Conservation (phyloP, 2,329 filamentous ascomycete species). For the Coniochaeta sp. region DNA sequence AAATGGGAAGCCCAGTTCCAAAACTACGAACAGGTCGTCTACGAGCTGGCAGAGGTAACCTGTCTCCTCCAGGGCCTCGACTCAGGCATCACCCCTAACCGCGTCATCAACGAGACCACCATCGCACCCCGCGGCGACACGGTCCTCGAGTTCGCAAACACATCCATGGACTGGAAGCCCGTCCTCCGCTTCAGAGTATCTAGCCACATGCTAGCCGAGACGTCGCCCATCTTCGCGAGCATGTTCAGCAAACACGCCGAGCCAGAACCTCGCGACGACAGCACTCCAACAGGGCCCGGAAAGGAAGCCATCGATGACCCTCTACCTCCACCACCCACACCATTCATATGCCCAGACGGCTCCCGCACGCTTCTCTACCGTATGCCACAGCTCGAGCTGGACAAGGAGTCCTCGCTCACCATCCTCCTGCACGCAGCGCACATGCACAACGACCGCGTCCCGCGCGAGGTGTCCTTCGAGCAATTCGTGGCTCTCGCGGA, state of each 20-base stretch:
- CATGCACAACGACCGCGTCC: slow-evolving; percentile 37
- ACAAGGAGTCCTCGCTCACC: slow-evolving; percentile 31
- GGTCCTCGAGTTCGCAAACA: slow-evolving; percentile 44
- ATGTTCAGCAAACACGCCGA: slow-evolving; percentile 27
- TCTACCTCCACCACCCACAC: slow-evolving; percentile 25
- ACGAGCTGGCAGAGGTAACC: slow-evolving; percentile 30
- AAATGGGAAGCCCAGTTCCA: slow-evolving; percentile 39
- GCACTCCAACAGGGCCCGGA: too few relatives aligned
- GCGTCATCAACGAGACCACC: slow-evolving; percentile 30
- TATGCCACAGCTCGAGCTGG: slow-evolving; percentile 44
- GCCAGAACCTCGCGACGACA: not conserved
- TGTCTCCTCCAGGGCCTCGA: slow-evolving; percentile 31
- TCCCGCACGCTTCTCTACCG: slow-evolving; percentile 37
- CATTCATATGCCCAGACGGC: slow-evolving; percentile 33
- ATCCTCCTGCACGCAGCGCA: slow-evolving; percentile 44
- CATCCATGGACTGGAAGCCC: slow-evolving; percentile 24
- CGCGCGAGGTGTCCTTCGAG: slow-evolving; percentile 36
- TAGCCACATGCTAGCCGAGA: slow-evolving; percentile 40
- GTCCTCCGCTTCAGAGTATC: slow-evolving; percentile 43
- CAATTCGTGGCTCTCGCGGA: slow-evolving; percentile 45
- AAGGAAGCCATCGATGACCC: slow-evolving; percentile 23
- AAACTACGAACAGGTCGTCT: slow-evolving; percentile 36
- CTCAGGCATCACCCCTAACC: slow-evolving; percentile 30
- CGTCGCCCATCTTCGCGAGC: slow-evolving; percentile 42
- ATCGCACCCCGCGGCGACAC: slow-evolving; percentile 39